Conservation (phyloP, 2,329 filamentous ascomycete species). For the Penicillium sp. region DNA sequence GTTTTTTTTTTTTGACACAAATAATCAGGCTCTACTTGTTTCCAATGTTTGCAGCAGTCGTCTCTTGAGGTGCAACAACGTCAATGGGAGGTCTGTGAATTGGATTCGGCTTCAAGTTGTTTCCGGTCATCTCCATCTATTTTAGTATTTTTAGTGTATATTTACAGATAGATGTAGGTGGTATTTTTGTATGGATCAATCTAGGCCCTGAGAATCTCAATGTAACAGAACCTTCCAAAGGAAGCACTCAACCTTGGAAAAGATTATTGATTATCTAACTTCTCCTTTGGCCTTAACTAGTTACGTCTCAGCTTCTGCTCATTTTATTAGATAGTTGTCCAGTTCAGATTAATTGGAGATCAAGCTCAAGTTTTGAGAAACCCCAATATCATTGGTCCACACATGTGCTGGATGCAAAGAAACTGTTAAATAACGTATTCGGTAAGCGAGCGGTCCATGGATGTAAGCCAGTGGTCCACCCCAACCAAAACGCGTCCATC, state of each 20-base stretch:
- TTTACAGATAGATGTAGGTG: not conserved
- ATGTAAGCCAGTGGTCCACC: too few relatives aligned
- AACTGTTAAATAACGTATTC: too few relatives aligned
- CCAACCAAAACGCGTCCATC: too few relatives aligned
- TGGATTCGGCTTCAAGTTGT: not conserved
- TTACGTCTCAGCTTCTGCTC: not conserved
- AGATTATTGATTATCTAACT: not conserved
- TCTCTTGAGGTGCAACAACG: not conserved
- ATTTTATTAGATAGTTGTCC: not conserved
- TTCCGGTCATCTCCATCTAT: not conserved
- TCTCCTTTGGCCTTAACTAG: too few relatives aligned
- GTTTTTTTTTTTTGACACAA: not conserved
- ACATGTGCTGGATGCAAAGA: not conserved
- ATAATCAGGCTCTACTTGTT: not conserved
- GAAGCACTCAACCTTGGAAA: too few relatives aligned
- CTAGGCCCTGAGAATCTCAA: not conserved
- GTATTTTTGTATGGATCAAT: not conserved
- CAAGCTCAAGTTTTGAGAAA: not conserved
- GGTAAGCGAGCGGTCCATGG: too few relatives aligned
- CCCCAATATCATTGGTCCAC: not conserved
- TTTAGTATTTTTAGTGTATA: too few relatives aligned
- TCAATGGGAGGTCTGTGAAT: not conserved
- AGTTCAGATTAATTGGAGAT: not conserved
- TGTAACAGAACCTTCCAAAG: not conserved
- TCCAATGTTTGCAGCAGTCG: not conserved